Evolutionary conservation across 257 asterid species (phyloP), one percentile per base, ranked within the genome.

Genomic region (Fraxinus cuspidata): DNA sequence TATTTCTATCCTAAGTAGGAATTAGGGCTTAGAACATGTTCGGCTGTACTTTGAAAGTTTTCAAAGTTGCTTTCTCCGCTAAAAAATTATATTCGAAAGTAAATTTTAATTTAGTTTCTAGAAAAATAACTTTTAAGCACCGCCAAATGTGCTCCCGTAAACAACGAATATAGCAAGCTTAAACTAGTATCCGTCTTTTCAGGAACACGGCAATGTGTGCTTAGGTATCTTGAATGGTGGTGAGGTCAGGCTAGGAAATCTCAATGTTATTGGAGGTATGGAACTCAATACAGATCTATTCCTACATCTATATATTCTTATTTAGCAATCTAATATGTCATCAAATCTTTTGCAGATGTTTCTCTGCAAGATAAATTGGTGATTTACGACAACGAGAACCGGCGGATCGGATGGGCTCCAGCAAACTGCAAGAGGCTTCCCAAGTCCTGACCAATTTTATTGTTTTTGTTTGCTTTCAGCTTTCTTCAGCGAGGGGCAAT

Each of bases 301-400:
- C 32, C 68, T 3, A 60, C 68, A 60, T 60, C 0, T 7, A 56
- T 3, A 56, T 56, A n/a, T 56, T n/a, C 32, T 60, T 60, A 60
- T 25, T 23, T 21, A 21, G 32, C 35, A 34, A 75, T 80, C 80
- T 85, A 78, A 83, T 40, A 28, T 66, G 35, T 68, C n/a, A 16
- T 23, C 10, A 53, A 37, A 58, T 16, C 80, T 56, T 63, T 16
- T 82, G 75, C 87, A 96, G 98, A 96, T 84, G 83, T 90, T 23
- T 96, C 94, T n/a, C 75, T 96, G 73, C 91, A 82, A 81, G 96
- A 96, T 78, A 96, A 93, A 85, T 83, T 96, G 75, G 97, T 96
- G 89, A 86, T 96, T 65, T 96, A 92, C 38, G 94, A 96, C 72
- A 90, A 93, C 34, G 97, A 96, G 87, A 89, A 79, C 23, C 90